Percentiles rank a stretch among this genome's conserved stretches.
Evolutionary conservation across 2,329 filamentous ascomycete genomes (phyloP).

Genomic region (Colletotrichum phormii): DNA sequence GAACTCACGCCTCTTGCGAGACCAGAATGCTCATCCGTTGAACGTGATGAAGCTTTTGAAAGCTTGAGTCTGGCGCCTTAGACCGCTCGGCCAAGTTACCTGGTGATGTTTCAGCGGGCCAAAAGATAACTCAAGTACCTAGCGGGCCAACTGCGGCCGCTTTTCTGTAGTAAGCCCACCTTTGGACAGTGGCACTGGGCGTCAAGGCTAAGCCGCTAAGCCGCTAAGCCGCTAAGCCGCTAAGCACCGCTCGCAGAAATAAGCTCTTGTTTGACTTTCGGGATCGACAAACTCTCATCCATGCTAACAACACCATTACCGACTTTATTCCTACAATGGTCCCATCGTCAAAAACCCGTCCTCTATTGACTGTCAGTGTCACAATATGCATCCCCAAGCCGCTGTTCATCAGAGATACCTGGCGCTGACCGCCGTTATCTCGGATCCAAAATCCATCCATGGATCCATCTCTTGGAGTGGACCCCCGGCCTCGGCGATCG

Average conservation of each 20-base stretch:
- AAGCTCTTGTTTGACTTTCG: not conserved
- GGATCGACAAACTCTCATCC: not conserved
- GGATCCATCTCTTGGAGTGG: not conserved
- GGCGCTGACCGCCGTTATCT: not conserved
- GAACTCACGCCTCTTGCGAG: constrained; percentile 37
- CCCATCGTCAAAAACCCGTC: too few species aligned
- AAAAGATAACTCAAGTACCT: fast-evolving
- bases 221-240: too few species aligned
- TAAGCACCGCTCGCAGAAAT: not conserved
- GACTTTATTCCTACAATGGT: not conserved
- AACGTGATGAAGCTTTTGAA: not conserved
- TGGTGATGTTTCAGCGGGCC: fast-evolving
- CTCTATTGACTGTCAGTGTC: too few species aligned
- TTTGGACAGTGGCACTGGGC: too few species aligned
- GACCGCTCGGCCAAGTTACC: constrained; percentile 37
- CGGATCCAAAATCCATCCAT: not conserved
- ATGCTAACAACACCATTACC: not conserved
- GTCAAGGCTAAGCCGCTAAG: too few species aligned
- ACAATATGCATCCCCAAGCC: not conserved
- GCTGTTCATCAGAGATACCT: not conserved
- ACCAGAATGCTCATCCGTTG: constrained; percentile 29
- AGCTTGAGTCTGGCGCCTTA: constrained; percentile 37
- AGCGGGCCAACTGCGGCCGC: fast-evolving
- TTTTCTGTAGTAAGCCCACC: too few species aligned
- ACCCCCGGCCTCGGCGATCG: constrained; percentile 13